A percentile compares a stretch with the other conserved stretches of the same genome.
Evolutionary conservation across 164 flowering plant species (phyloP).

Genomic region (Warburgia ugandensis): DNA sequence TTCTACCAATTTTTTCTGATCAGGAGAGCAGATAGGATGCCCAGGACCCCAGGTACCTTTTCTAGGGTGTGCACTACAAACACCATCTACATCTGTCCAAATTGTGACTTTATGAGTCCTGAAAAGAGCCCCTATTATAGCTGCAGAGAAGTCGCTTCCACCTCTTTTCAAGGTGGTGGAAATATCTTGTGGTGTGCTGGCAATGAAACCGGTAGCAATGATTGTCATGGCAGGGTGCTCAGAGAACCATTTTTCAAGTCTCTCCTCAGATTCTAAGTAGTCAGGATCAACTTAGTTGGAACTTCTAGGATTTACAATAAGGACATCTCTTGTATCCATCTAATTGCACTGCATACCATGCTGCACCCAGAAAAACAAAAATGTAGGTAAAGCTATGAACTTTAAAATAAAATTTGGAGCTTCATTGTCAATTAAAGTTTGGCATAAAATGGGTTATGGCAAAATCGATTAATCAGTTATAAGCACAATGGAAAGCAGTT

Average conservation of each 20-base stretch:
- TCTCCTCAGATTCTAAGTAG: slow-evolving; percentile 53
- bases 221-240: slow-evolving; percentile 53
- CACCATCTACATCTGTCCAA: slow-evolving; percentile 99
- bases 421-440: too few species aligned
- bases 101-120: slow-evolving; percentile 87
- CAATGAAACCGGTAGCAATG: slow-evolving; percentile 92
- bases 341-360: slow-evolving; percentile 63
- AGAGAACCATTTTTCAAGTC: slow-evolving; percentile 81
- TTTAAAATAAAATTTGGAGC: slow-evolving; percentile 1
- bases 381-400: background rate
- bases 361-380: slow-evolving; percentile 29
- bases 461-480: too few species aligned
- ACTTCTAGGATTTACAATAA: slow-evolving; percentile 75
- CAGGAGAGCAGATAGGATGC: background rate
- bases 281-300: slow-evolving; percentile 96
- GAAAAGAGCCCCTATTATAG: slow-evolving; percentile 89
- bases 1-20: background rate
- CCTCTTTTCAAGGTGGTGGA: slow-evolving; percentile 97
- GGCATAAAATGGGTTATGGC: too few species aligned
- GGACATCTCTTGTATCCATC: slow-evolving; percentile 98
- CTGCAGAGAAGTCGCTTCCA: slow-evolving; percentile 99
- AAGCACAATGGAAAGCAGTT: too few species aligned
- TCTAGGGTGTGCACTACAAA: slow-evolving; percentile 97
- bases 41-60: too few species aligned
- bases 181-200: slow-evolving; percentile 79